Conservation (phyloP, 345 rosid species). For the Dipteronia dyeriana region DNA sequence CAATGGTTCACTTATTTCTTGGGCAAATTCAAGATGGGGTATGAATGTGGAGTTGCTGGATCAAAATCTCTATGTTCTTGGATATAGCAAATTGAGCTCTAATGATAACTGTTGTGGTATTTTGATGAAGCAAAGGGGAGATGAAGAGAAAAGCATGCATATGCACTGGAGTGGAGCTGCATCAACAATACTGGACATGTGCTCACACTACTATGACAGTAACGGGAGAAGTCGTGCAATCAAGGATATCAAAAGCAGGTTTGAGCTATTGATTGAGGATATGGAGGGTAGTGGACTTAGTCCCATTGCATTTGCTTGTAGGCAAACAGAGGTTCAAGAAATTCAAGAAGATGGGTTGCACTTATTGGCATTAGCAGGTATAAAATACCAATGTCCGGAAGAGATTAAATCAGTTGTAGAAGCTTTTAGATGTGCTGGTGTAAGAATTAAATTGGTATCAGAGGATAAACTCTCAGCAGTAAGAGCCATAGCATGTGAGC, state of each 20-base stretch:
- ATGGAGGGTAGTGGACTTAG: slow-evolving; percentile 27
- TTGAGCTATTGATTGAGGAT: slow-evolving; percentile 12
- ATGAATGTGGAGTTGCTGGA: slow-evolving; percentile 10
- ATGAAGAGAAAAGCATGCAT: slow-evolving; percentile 11
- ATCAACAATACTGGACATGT: slow-evolving; percentile 20
- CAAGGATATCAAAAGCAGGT: background rate
- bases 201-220: slow-evolving; percentile 28
- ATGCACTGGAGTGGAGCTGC: slow-evolving; percentile 34
- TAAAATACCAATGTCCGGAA: slow-evolving; percentile 14
- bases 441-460: slow-evolving; percentile 24
- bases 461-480: slow-evolving; percentile 16
- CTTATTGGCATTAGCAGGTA: slow-evolving; percentile 24
- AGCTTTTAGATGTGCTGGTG: slow-evolving; percentile 16
- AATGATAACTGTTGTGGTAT: slow-evolving; percentile 1
- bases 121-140: slow-evolving; percentile 14
- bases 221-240: slow-evolving; percentile 16
- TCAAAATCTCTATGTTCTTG: slow-evolving; percentile 5
- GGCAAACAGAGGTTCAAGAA: slow-evolving; percentile 22
- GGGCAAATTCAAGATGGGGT: slow-evolving; percentile 21
- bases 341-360: slow-evolving; percentile 12
- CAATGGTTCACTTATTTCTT: slow-evolving; percentile 6
- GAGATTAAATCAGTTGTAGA: background rate
- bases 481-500: slow-evolving; percentile 20
- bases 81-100: background rate
- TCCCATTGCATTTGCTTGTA: slow-evolving; percentile 27